phyloP scores from a whole-genome alignment of 2,329 filamentous ascomycete genomes.

The Xylaria sp. region DNA sequence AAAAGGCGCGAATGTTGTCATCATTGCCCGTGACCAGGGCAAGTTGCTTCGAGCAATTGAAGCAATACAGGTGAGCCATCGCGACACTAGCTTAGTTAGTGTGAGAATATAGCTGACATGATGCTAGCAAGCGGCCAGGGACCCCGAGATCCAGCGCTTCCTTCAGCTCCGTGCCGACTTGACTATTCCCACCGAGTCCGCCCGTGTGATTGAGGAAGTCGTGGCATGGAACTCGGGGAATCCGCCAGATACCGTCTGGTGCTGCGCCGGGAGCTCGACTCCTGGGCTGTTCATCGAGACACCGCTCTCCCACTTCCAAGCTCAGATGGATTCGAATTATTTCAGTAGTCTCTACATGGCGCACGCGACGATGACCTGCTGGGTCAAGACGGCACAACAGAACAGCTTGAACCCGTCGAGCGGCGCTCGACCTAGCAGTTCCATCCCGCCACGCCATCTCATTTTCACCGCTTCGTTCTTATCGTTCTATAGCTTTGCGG shows the following conservation, averaged over 20 bases:
- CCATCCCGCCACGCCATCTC: constrained; percentile 62
- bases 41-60: constrained; percentile 69
- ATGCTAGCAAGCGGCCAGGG: constrained; percentile 59
- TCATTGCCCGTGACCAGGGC: constrained; percentile 70
- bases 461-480: constrained; percentile 74
- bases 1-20: constrained; percentile 75
- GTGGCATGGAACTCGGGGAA: constrained; percentile 68
- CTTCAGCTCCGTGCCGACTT: constrained; percentile 74
- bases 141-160: constrained; percentile 68
- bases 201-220: constrained; percentile 67
- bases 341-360: constrained; percentile 54
- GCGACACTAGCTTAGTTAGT: not conserved
- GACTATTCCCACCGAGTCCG: constrained; percentile 65
- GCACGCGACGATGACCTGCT: constrained; percentile 49
- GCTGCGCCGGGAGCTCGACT: constrained; percentile 72
- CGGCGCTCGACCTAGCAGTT: not conserved
- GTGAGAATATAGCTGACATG: constrained; percentile 17
- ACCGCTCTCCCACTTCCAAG: constrained; percentile 48
- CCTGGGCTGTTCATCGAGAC: constrained; percentile 55
- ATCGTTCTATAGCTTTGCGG: constrained; percentile 71
- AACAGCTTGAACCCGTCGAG: not conserved
- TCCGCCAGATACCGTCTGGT: constrained; percentile 73
- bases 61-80: constrained; percentile 60
- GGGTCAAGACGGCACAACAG: constrained; percentile 40
- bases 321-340: constrained; percentile 56